Percentiles rank a stretch among this genome's conserved stretches.
These are phyloP conservation scores for Mallotus nudiflorus DNA, from an alignment of 345 rosid genomes.

Conservation along the genomic window DNA sequence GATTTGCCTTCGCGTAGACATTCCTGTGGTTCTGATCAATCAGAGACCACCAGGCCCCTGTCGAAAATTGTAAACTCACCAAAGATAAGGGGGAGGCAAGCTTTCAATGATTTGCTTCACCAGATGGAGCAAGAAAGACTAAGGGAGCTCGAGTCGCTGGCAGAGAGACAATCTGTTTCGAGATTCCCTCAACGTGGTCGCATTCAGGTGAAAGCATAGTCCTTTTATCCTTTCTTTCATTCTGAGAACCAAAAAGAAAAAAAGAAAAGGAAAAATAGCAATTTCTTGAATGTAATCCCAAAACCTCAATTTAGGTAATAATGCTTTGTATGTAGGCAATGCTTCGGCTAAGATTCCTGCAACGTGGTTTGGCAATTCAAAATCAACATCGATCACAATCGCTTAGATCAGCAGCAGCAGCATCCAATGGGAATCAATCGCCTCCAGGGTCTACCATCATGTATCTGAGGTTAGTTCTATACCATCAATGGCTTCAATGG, in stretches of 20 bases:
- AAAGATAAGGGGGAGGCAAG: constrained; percentile 77
- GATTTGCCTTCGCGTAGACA: constrained; percentile 29
- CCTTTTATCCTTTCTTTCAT: neutral
- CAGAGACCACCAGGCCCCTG: constrained; percentile 35
- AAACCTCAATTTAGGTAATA: neutral
- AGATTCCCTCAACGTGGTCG: constrained; percentile 74
- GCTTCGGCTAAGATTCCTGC: constrained; percentile 61
- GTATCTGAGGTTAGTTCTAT: constrained; percentile 45
- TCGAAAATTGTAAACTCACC: constrained; percentile 43
- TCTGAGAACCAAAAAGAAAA: too few relatives aligned
- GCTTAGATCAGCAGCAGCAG: constrained; percentile 3
- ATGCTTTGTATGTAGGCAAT: constrained; percentile 44
- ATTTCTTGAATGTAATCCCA: neutral
- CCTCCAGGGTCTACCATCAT: constrained; percentile 44
- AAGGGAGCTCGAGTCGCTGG: constrained; percentile 48
- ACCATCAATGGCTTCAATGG: neutral
- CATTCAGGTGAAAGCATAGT: constrained; percentile 53
- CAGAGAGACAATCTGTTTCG: constrained; percentile 53
- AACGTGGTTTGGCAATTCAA: constrained; percentile 50
- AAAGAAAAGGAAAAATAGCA: neutral
- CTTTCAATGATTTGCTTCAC: constrained; percentile 62
- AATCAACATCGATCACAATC: constrained; percentile 38
- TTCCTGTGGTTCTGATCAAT: constrained; percentile 16
- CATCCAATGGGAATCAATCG: constrained; percentile 28
- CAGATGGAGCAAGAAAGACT: constrained; percentile 58